phyloP scores from a whole-genome alignment of 805 yeast genomes.

The Ogataea degrootiae region DNA sequence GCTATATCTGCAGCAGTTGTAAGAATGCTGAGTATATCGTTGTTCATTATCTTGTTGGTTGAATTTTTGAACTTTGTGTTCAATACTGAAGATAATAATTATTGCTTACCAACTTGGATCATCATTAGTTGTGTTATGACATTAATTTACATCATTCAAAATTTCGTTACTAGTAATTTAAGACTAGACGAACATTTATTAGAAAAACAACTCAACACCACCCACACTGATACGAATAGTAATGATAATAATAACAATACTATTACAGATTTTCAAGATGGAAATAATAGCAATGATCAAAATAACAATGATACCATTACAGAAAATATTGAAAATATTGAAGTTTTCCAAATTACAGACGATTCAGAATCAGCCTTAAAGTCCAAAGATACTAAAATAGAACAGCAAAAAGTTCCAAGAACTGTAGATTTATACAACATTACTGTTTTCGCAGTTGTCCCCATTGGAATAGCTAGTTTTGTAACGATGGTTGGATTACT shows the following conservation, averaged over 20 bases:
- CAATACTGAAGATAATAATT: conserved; percentile 55
- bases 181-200: conserved; percentile 34
- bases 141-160: conserved; percentile 74
- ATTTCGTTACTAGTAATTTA: conserved; percentile 77
- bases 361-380: background rate
- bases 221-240: background rate
- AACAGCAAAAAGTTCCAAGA: conserved; percentile 40
- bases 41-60: conserved; percentile 66
- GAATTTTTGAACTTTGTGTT: conserved; percentile 62
- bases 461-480: conserved; percentile 92
- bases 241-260: background rate
- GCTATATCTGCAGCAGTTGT: conserved; percentile 84
- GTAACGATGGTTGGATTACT: conserved; percentile 83
- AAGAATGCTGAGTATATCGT: conserved; percentile 77
- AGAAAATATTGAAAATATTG: background rate
- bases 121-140: conserved; percentile 83
- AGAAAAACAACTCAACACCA: conserved; percentile 2
- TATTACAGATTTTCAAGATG: background rate
- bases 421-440: conserved; percentile 84
- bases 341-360: background rate
- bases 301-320: background rate
- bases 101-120: conserved; percentile 87
- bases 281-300: background rate
- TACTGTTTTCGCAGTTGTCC: conserved; percentile 96
- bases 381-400: conserved; percentile 12